A percentile compares a stretch with the other conserved stretches of the same genome.
phyloP scores from a whole-genome alignment of 192 early-diverging fungal genomes.

The Backusella morwellensis region DNA sequence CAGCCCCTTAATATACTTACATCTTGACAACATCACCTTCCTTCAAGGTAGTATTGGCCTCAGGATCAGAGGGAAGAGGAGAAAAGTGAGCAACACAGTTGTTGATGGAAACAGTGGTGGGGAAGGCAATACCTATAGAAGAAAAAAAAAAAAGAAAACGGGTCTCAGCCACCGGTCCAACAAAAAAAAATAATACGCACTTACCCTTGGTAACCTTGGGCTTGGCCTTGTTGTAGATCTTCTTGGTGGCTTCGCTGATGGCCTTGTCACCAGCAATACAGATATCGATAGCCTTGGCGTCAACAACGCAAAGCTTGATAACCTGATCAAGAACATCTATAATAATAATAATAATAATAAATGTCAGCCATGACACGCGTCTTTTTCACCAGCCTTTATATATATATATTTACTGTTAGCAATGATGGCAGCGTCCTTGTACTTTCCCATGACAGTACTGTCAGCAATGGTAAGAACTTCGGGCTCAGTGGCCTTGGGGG shows the following conservation, averaged over 20 bases:
- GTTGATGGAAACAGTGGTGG: slow-evolving; percentile 86
- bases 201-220: slow-evolving; percentile 45
- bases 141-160: neutral
- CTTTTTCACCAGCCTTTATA: neutral
- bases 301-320: slow-evolving; percentile 67
- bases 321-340: slow-evolving; percentile 61
- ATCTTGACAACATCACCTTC: slow-evolving; percentile 89
- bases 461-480: slow-evolving; percentile 55
- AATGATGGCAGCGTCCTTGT: slow-evolving; percentile 89
- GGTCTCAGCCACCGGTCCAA: neutral
- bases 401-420: slow-evolving; percentile 65
- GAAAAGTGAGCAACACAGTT: slow-evolving; percentile 82
- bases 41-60: slow-evolving; percentile 57
- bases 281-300: slow-evolving; percentile 83
- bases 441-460: slow-evolving; percentile 82
- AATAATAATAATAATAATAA: neutral
- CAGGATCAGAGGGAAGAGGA: slow-evolving; percentile 73
- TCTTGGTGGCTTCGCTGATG: slow-evolving; percentile 75
- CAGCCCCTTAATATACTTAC: slow-evolving; percentile 40
- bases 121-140: slow-evolving; percentile 74
- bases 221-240: slow-evolving; percentile 88
- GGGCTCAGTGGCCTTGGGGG: neutral
- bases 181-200: neutral
- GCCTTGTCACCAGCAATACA: slow-evolving; percentile 85
- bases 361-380: neutral